Base-by-base conservation (phyloP, 768 basidiomycete genomes). In the Tulasnella sp. region DNA sequence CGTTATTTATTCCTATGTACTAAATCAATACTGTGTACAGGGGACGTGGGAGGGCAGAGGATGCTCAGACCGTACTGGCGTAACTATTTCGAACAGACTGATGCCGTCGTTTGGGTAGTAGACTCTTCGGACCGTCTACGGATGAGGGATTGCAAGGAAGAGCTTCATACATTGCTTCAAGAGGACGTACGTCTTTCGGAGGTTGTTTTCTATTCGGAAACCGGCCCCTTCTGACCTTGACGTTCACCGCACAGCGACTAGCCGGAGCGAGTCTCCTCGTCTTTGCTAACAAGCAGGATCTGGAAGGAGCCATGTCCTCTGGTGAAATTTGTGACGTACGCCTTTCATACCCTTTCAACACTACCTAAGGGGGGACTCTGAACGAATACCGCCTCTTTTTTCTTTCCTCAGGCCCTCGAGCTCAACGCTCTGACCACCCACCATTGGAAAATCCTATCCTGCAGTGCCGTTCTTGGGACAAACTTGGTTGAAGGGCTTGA, bases 31-130 rank as follows among this genome's bases (percentile, higher is more conserved):
- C 1, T 29, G 42, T 71, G 74, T 74, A 76, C 80, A 98, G 96
- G 97, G 97, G 97, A 99, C 82, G 95, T 99, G 42, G 97, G 97
- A 42, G 97, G 97, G 31, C 97, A 99, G 83, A 90, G 91, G 76
- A 96, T 94, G 0, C 89, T 99, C 72, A 89, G 97, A 38, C 97
- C 97, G 8, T 99, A 99, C 83, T 99, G 97, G 97, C 86, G 94
- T 34, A 99, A 99, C 83, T 99, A 99, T 84, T 99, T 99, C 80
- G 97, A 99, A 83, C 94, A 96, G 83, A 99, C 97, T 12, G 97
- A 99, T 83, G 97, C 93, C 8, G 86, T 99, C 64, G 95, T 99
- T 40, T 99, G 97, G 97, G 97, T 99, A 22, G 96, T 99, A 54
- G 97, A 99, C 85, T 97, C 96, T 0, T 89, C 92, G 45, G 97